Evolutionary conservation across 352 stramenopile species (phyloP).

Genomic region (Hyaloperonospora arabidopsidis): DNA sequence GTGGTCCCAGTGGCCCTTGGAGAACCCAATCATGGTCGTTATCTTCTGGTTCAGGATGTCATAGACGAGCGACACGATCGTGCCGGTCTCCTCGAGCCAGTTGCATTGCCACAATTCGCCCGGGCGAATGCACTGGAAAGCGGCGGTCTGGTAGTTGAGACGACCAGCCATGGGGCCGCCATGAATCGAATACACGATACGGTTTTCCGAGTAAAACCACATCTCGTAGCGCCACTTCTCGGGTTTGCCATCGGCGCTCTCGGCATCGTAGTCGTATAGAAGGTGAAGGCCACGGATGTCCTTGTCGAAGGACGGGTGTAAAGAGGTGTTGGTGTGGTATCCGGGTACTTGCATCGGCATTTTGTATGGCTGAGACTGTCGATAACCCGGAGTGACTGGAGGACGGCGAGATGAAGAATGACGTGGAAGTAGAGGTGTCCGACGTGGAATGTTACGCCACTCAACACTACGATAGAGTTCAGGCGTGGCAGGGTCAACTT

Average conservation of each 20-base stretch:
- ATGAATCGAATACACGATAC: constrained; percentile 55
- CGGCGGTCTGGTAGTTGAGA: constrained; percentile 52
- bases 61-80: constrained; percentile 44
- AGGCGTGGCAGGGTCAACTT: no score
- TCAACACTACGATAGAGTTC: no score
- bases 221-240: constrained; percentile 58
- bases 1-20: constrained; percentile 52
- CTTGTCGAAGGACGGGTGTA: constrained; percentile 48
- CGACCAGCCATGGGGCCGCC: constrained; percentile 44
- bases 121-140: constrained; percentile 48
- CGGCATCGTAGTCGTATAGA: constrained; percentile 47
- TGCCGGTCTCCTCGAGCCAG: constrained; percentile 54
- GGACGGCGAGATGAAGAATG: no score
- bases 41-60: constrained; percentile 46
- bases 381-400: no score
- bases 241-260: constrained; percentile 32
- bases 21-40: constrained; percentile 48
- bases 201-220: constrained; percentile 52
- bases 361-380: constrained; percentile 7
- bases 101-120: constrained; percentile 57
- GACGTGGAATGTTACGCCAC: no score
- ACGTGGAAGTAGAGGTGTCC: no score
- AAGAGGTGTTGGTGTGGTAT: constrained; percentile 48
- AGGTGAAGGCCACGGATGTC: constrained; percentile 50
- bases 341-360: constrained; percentile 34